Conservation (phyloP, 2,329 filamentous ascomycete genomes). For the Gyromitra esculenta region DNA sequence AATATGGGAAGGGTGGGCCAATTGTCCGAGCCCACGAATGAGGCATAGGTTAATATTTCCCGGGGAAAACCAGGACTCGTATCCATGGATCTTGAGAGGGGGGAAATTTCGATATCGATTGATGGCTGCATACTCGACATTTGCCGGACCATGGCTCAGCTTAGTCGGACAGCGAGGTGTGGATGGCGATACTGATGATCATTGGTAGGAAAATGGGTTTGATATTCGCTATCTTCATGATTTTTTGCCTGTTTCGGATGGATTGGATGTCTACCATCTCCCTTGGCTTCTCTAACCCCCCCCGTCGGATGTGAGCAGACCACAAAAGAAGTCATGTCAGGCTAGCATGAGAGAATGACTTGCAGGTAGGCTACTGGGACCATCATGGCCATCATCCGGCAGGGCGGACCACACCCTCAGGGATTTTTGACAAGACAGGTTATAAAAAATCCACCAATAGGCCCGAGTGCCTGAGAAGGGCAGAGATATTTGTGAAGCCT, state of each 20-base stretch:
- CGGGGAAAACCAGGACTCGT: constrained; percentile 9
- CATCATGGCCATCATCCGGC: constrained; percentile 14
- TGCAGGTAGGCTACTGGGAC: background rate
- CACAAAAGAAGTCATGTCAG: constrained; percentile 4
- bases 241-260: background rate
- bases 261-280: constrained; percentile 23
- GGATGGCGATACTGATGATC: constrained; percentile 5
- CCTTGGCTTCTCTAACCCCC: constrained; percentile 9
- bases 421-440: background rate
- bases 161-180: constrained; percentile 3
- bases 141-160: constrained; percentile 38
- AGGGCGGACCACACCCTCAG: constrained; percentile 3
- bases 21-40: constrained; percentile 43
- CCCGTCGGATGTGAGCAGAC: constrained; percentile 9
- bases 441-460: background rate
- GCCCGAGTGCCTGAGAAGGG: background rate
- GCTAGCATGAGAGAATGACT: constrained; percentile 2
- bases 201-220: constrained; percentile 3
- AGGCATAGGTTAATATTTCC: background rate
- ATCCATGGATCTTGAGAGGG: constrained; percentile 33
- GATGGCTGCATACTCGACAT: constrained; percentile 25
- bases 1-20: constrained; percentile 22
- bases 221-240: constrained; percentile 1
- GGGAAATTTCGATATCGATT: constrained; percentile 15
- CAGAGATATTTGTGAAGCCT: background rate